A percentile compares a stretch with the other conserved stretches of the same genome.
phyloP scores from a whole-genome alignment of 345 rosid genomes.

The Nephelium lappaceum region DNA sequence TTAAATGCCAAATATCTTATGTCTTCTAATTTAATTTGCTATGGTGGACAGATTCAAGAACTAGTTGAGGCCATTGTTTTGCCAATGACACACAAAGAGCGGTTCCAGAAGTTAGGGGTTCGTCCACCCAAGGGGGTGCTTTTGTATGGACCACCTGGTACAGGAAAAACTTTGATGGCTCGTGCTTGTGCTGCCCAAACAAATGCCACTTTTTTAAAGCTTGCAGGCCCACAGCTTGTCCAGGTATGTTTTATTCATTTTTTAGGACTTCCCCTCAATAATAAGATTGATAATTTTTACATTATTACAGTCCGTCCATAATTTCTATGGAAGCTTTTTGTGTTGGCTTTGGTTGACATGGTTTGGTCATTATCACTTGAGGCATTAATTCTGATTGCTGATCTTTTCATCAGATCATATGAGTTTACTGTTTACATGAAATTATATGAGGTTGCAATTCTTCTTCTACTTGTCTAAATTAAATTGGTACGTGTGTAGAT shows the following conservation, averaged over 20 bases:
- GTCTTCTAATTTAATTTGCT: neutral
- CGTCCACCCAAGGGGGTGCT: conserved; percentile 99
- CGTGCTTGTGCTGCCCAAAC: conserved; percentile 99
- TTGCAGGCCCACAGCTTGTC: conserved; percentile 98
- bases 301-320: neutral
- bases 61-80: conserved; percentile 98
- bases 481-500: conserved; percentile 51
- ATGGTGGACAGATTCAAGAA: conserved; percentile 85
- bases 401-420: neutral
- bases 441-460: neutral
- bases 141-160: conserved; percentile 98
- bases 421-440: neutral
- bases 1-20: neutral
- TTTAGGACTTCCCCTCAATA: neutral
- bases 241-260: conserved; percentile 56
- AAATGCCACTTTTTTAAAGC: conserved; percentile 94
- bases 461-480: neutral
- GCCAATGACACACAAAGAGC: conserved; percentile 97
- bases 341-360: neutral
- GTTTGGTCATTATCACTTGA: neutral
- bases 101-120: conserved; percentile 88
- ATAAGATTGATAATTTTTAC: neutral
- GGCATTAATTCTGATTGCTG: neutral
- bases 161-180: conserved; percentile 99
- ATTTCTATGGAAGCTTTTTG: neutral